These are phyloP conservation scores for Pichia cabralensis DNA, from an alignment of 805 yeast species.

Conservation along the genomic window DNA sequence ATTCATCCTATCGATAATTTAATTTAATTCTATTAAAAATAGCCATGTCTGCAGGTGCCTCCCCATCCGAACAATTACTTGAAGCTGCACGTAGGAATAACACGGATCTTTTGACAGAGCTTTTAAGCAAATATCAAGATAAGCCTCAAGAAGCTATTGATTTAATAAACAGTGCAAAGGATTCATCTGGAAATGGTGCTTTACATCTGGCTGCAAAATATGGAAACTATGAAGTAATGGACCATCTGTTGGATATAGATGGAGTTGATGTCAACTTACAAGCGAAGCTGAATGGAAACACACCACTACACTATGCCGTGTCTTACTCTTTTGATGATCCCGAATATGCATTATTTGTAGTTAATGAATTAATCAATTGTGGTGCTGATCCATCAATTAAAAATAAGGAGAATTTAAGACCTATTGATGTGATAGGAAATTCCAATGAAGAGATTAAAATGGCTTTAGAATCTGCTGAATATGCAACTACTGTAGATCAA, in stretches of 20 bases:
- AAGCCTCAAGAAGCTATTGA: slow-evolving; percentile 31
- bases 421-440: slow-evolving; percentile 52
- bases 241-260: slow-evolving; percentile 70
- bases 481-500: slow-evolving; percentile 41
- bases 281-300: slow-evolving; percentile 64
- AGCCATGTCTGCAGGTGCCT: slow-evolving; percentile 45
- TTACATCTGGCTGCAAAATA: slow-evolving; percentile 72
- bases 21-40: too few relatives aligned
- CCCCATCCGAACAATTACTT: slow-evolving; percentile 64
- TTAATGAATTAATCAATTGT: slow-evolving; percentile 78
- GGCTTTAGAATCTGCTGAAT: slow-evolving; percentile 74
- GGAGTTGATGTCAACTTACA: slow-evolving; percentile 85
- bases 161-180: slow-evolving; percentile 59
- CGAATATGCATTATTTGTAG: slow-evolving; percentile 70
- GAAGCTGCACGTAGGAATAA: slow-evolving; percentile 88
- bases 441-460: slow-evolving; percentile 49
- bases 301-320: slow-evolving; percentile 85
- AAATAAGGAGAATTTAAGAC: slow-evolving; percentile 59
- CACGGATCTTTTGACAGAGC: slow-evolving; percentile 54
- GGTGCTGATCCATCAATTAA: slow-evolving; percentile 71
- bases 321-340: slow-evolving; percentile 69
- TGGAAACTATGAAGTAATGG: slow-evolving; percentile 84
- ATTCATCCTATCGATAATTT: too few relatives aligned
- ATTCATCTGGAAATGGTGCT: slow-evolving; percentile 72
- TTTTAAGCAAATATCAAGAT: slow-evolving; percentile 29